Conservation (phyloP, 495 filamentous ascomycete genomes). For the Trichocladium uniseriatum region DNA sequence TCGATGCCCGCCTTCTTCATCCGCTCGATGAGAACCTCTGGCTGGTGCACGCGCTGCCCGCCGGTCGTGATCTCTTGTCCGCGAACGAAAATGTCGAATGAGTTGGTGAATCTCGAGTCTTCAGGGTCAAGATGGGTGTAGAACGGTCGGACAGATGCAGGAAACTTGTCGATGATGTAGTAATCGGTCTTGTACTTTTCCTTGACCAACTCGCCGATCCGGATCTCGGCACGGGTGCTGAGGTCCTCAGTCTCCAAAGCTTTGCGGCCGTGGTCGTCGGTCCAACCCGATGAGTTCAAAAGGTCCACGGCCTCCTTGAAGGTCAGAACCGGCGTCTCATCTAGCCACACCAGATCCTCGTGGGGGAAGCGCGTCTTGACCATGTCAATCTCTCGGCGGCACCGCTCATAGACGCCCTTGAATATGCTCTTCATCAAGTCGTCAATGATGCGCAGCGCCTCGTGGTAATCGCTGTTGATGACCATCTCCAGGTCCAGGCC, state of each 20-base stretch:
- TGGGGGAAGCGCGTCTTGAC: constrained; percentile 53
- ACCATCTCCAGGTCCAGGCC: constrained; percentile 94
- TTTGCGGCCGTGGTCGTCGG: constrained; percentile 60
- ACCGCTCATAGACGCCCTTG: constrained; percentile 61
- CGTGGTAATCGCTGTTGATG: constrained; percentile 83
- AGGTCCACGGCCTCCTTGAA: constrained; percentile 73
- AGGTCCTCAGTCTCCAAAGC: constrained; percentile 68
- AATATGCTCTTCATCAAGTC: constrained; percentile 82
- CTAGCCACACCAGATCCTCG: constrained; percentile 60
- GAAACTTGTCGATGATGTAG: constrained; percentile 93
- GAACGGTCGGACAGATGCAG: constrained; percentile 72
- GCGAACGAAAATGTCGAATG: constrained; percentile 91
- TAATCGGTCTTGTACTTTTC: constrained; percentile 84
- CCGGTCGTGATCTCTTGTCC: constrained; percentile 90
- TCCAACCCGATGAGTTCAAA: constrained; percentile 74
- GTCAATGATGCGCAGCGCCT: constrained; percentile 75
- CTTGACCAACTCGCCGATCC: constrained; percentile 70
- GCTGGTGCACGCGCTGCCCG: constrained; percentile 84
- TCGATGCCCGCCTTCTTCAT: constrained; percentile 71
- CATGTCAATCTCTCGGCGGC: constrained; percentile 56
- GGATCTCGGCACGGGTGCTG: constrained; percentile 77
- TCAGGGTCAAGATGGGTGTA: constrained; percentile 86
- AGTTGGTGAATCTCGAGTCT: constrained; percentile 68
- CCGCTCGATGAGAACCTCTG: constrained; percentile 60
- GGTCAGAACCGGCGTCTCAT: constrained; percentile 69